Base-by-base conservation (phyloP, 192 early-diverging fungal genomes). In the Backusella sp. region DNA sequence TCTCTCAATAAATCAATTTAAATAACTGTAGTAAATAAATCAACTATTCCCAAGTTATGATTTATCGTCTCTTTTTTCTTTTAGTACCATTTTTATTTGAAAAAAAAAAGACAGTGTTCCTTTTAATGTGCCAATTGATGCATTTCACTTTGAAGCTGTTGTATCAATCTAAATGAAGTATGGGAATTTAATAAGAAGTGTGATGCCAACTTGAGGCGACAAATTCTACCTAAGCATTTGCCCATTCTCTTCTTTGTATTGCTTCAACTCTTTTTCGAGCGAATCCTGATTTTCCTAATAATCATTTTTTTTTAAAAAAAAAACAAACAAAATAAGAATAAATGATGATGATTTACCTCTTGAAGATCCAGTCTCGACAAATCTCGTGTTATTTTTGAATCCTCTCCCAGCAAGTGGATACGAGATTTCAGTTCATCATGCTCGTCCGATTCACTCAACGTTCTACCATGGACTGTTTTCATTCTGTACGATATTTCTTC, bases 381-480 rank as follows among this genome's bases (percentile, higher is more conserved):
- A 26, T 62, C 56, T 4, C 21, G 11, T 28, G 37, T 39, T 39
- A 62, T 62, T 62, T 14, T 62, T 62, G 56, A 26, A 26, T 71
- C 39, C 28, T 41, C 39, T 32, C 70, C 26, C 28, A 44, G 23
- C 2, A n/a, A 8, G 23, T 41, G 17, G 12, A 71, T 32, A 44
- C 44, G n/a, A 49, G 15, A 44, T 19, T 44, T 30, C 6, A 30
- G 3, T 15, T 71, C 26, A 17, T 21, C 12, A 49, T 46, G 23
- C 42, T 30, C 21, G 37, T 66, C 21, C 32, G 72, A 28, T 84
- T 77, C 12, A 26, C 67, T 21, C 53, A 66, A 4, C 49, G 37
- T 68, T 72, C 68, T 39, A 70, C 77, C 17, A 78, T 66, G 39
- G 42, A 79, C 56, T 26, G 62, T 79, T 67, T 75, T 76, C 23